Evolutionary conservation across 768 basidiomycete genomes (phyloP).

Genomic region (Leccinum fibrillosum): DNA sequence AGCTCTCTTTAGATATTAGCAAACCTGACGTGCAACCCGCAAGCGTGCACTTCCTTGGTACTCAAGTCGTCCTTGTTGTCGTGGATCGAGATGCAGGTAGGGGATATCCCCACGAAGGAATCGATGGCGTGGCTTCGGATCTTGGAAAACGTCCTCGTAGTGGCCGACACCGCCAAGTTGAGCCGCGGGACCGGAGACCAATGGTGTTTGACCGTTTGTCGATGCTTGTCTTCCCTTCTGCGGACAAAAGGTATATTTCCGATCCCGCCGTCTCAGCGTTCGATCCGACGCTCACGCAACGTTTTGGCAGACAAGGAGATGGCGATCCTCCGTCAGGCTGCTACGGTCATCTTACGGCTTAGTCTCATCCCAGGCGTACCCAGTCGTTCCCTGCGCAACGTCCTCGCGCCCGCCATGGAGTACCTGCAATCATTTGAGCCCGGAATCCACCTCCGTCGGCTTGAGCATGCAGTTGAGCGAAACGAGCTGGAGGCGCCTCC

Average conservation of each 20-base stretch:
- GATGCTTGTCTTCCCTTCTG: slow-evolving; percentile 41
- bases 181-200: slow-evolving; percentile 53
- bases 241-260: slow-evolving; percentile 11
- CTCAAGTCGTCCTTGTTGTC: slow-evolving; percentile 65
- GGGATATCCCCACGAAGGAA: slow-evolving; percentile 30
- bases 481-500: not conserved
- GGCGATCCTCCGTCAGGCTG: slow-evolving; percentile 21
- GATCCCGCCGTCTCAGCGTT: not conserved
- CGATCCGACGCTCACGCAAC: not conserved
- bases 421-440: slow-evolving; percentile 32
- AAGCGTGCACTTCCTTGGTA: slow-evolving; percentile 69
- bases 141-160: slow-evolving; percentile 57
- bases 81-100: slow-evolving; percentile 81
- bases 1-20: slow-evolving; percentile 56
- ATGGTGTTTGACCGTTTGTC: slow-evolving; percentile 55
- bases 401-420: slow-evolving; percentile 30
- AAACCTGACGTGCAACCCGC: slow-evolving; percentile 65
- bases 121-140: slow-evolving; percentile 62
- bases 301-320: slow-evolving; percentile 17
- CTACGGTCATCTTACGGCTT: slow-evolving; percentile 35
- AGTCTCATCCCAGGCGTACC: slow-evolving; percentile 32
- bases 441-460: slow-evolving; percentile 1
- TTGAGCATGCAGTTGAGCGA: not conserved
- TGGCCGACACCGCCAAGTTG: slow-evolving; percentile 49
- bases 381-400: slow-evolving; percentile 22